Conservation (phyloP, 208 protist genomes). For the Acanthamoeba healyi region DNA sequence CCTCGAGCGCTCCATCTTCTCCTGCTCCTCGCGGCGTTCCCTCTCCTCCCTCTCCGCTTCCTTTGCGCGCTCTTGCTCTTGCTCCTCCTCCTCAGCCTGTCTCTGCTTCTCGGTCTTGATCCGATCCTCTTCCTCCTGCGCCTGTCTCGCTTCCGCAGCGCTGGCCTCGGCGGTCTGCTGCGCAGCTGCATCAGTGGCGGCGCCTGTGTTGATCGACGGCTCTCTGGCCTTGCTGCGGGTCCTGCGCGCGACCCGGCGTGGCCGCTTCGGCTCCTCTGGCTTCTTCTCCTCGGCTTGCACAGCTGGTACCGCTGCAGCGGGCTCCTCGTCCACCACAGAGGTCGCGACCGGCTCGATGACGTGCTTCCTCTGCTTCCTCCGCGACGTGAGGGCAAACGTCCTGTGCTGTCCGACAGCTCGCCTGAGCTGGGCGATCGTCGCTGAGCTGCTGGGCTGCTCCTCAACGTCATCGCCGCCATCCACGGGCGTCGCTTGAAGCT, state of each 20-base stretch:
- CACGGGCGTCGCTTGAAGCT: background rate
- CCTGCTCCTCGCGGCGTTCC: background rate
- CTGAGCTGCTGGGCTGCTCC: background rate
- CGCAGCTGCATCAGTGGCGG: background rate
- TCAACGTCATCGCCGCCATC: background rate
- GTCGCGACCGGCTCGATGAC: background rate
- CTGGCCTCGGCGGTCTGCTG: background rate
- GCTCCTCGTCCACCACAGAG: background rate
- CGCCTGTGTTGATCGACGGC: background rate
- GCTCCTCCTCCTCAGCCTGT: background rate
- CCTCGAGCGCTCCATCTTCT: background rate
- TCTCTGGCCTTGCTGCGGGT: slow-evolving; percentile 16
- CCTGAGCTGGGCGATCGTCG: background rate
- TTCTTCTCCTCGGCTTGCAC: background rate
- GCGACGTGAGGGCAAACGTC: background rate
- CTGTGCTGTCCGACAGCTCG: background rate
- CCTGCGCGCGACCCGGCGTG: background rate
- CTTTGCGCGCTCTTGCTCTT: background rate
- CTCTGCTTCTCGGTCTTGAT: background rate
- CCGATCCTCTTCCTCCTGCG: background rate
- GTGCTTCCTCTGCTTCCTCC: background rate
- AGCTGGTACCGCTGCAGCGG: background rate
- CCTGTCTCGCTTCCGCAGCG: background rate
- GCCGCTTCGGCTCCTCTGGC: slow-evolving; percentile 19
- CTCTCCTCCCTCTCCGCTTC: background rate